Evolutionary conservation across 306 rosid genomes (phyloP), one percentile per base, ranked within the genome.

Genomic region (Dryas alaskensis): DNA sequence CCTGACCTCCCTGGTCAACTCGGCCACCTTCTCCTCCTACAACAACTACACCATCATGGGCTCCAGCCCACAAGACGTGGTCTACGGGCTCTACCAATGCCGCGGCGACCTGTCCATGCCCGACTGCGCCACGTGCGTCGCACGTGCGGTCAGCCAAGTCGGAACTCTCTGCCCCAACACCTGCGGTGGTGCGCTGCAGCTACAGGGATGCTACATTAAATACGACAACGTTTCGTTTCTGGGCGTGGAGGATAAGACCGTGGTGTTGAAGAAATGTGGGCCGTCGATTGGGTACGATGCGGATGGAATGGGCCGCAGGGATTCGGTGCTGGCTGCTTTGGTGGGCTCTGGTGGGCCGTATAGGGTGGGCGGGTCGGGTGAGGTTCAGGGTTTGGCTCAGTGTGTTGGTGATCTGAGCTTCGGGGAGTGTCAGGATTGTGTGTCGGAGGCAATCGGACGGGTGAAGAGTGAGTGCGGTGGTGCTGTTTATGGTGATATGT

Each of bases 91-190:
- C 77, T 89, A 83, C 90, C 98, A 94, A 70, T 94, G 98, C 82
- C 97, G 97, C 0, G 98, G 88, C 4, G 98, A 94, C 82, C 92
- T 94, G 51, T 71, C 92, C 59, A 89, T 89, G 98, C 92, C 90
- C 0, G 97, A 88, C 80, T 94, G 97, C 78, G 85, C 97, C 77
- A 31, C 90, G 1, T 91, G 97, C 75, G 75, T 94, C 0, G 71
- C 88, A 0, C 88, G 86, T 2, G 83, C 98, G 0, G 83, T 88
- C 60, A 48, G 84, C 1, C 89, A 87, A 0, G 80, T 86, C 4
- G 88, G 92, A 1, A 67, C 12, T 2, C 50, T 93, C 42, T 91
- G 98, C 70, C 53, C 85, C 1, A 73, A 58, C 9, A 44, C 87
- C 0, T 84, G 92, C 37, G 96, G 98, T 0, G 97, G 88, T 2